Percentiles rank a stretch among this genome's conserved stretches.
These are phyloP conservation scores for Termitomyces sp. DNA, from an alignment of 768 basidiomycete genomes.

Conservation along the genomic window DNA sequence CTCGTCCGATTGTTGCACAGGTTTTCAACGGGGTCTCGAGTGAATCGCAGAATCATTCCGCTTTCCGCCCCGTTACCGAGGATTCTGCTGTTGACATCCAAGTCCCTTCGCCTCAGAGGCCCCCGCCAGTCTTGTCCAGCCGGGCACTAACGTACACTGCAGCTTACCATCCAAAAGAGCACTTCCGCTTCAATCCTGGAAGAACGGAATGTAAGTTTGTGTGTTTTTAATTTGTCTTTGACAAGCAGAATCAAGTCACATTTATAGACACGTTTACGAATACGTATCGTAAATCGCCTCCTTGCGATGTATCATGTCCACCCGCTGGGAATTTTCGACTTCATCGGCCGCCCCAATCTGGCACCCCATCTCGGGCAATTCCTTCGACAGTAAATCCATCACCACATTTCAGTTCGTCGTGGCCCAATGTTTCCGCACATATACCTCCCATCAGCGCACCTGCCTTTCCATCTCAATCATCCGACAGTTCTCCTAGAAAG, in stretches of 20 bases:
- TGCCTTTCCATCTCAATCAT: not conserved
- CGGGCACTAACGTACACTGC: not conserved
- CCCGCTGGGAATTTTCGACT: not conserved
- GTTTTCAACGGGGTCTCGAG: not conserved
- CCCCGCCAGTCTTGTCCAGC: not conserved
- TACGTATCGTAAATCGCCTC: not conserved
- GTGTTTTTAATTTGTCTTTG: no score
- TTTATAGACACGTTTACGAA: constrained; percentile 3
- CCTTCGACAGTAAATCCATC: not conserved
- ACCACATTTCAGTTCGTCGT: not conserved
- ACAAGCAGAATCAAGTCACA: not conserved
- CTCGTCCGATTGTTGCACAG: not conserved
- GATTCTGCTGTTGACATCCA: not conserved
- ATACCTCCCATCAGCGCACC: not conserved
- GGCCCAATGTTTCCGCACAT: not conserved
- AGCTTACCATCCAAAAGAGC: not conserved
- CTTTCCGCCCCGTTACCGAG: not conserved
- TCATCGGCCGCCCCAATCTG: not conserved
- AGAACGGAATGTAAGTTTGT: constrained; percentile 3
- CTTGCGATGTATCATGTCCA: not conserved
- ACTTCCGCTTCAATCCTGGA: not conserved
- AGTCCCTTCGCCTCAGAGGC: not conserved
- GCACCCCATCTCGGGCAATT: not conserved
- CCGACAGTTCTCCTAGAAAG: no score
- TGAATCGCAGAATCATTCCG: not conserved